These are phyloP conservation scores for Aureobasidium lini DNA, from an alignment of 2,329 filamentous ascomycete species.

Conservation along the genomic window DNA sequence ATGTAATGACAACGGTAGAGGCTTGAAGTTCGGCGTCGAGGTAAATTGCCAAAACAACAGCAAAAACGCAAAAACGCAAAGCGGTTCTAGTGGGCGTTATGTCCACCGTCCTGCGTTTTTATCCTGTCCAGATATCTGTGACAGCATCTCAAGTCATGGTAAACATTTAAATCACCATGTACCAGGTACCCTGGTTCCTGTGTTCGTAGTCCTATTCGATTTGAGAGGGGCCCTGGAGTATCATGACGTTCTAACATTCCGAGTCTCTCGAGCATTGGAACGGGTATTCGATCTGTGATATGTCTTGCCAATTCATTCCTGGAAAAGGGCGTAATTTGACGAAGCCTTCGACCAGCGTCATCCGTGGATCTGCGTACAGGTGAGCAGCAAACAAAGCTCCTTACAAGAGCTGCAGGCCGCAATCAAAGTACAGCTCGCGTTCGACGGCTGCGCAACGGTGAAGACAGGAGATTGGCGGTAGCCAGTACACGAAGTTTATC, in stretches of 20 bases:
- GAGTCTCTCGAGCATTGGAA: background rate
- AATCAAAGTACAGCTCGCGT: conserved; percentile 10
- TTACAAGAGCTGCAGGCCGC: background rate
- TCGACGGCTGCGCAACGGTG: conserved; percentile 4
- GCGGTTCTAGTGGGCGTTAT: conserved; percentile 10
- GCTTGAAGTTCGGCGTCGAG: conserved; percentile 12
- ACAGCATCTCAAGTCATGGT: background rate
- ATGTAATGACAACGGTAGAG: conserved; percentile 14
- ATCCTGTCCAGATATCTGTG: conserved; percentile 1
- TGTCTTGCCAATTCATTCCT: background rate
- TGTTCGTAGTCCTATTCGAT: background rate
- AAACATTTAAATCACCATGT: background rate
- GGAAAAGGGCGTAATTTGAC: background rate
- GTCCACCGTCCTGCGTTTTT: conserved; percentile 7
- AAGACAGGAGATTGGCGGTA: conserved; percentile 5
- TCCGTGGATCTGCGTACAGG: background rate
- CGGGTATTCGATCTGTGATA: background rate
- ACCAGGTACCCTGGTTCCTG: background rate
- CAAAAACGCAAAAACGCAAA: conserved; percentile 11
- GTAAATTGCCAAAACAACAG: conserved; percentile 14
- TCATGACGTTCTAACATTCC: background rate
- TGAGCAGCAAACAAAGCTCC: conserved; percentile 3
- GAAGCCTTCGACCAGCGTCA: background rate
- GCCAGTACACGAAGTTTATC: background rate
- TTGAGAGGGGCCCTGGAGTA: too few relatives aligned